Percentiles rank a stretch among this genome's conserved stretches.
Evolutionary conservation across 208 protist species (phyloP).

Genomic region (Trypanosoma lewisi): DNA sequence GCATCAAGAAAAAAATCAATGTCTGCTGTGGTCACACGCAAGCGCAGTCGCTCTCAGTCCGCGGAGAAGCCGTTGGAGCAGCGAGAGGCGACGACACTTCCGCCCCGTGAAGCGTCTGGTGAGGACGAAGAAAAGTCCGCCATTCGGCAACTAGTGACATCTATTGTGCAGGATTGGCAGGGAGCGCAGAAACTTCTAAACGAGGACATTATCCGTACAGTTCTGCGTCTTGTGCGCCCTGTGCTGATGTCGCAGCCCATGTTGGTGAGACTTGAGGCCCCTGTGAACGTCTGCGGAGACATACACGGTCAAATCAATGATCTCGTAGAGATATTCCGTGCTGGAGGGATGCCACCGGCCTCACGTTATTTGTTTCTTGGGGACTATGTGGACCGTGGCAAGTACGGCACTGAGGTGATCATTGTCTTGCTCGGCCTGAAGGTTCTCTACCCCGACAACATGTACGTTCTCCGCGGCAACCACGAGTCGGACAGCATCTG

Average conservation of each 20-base stretch:
- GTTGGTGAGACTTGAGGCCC: conserved; percentile 63
- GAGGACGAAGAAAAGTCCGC: conserved; percentile 8
- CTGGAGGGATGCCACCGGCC: conserved; percentile 71
- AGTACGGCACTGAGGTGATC: conserved; percentile 39
- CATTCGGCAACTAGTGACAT: conserved; percentile 24
- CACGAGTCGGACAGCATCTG: conserved; percentile 89
- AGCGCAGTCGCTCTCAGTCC: conserved; percentile 18
- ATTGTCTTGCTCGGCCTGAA: conserved; percentile 82
- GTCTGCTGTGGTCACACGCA: conserved; percentile 18
- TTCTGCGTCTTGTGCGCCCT: conserved; percentile 50
- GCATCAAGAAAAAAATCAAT: no score
- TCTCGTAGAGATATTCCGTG: conserved; percentile 93
- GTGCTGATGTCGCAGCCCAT: conserved; percentile 80
- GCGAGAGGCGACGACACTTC: neutral
- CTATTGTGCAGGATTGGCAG: conserved; percentile 43
- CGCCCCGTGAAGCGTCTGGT: neutral
- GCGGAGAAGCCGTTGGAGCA: conserved; percentile 12
- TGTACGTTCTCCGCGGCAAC: conserved; percentile 88
- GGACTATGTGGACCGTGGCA: conserved; percentile 83
- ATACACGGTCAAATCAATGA: conserved; percentile 97
- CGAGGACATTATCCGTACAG: conserved; percentile 45
- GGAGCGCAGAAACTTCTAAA: conserved; percentile 41
- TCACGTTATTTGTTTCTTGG: conserved; percentile 88
- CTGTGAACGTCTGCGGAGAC: conserved; percentile 92
- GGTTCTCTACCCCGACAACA: conserved; percentile 59